Conservation (phyloP, 129 eudicot genomes). For the Flaveria ramosissima region DNA sequence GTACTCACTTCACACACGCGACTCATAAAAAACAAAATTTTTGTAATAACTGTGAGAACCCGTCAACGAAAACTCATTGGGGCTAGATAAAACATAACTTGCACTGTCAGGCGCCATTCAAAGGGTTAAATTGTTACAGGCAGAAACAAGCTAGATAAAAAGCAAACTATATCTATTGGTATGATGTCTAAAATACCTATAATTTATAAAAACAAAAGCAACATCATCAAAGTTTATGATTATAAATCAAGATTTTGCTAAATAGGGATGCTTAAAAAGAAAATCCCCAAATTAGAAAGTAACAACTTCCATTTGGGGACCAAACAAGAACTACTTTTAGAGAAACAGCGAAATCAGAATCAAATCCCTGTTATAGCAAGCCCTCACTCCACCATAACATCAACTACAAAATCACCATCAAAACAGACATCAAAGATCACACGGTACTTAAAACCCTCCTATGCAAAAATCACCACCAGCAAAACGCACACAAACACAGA, state of each 20-base stretch:
- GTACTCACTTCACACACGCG: background rate
- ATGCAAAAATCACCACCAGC: background rate
- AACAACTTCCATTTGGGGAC: conserved; percentile 6
- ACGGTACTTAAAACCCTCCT: background rate
- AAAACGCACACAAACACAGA: conserved; percentile 9
- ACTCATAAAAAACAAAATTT: background rate
- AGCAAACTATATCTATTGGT: background rate
- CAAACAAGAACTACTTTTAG: conserved; percentile 29
- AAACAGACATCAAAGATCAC: conserved; percentile 13
- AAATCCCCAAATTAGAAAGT: conserved; percentile 9
- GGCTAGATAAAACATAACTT: no score
- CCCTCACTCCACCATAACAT: conserved; percentile 8
- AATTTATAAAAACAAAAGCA: conserved; percentile 22
- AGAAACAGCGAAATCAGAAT: conserved; percentile 15
- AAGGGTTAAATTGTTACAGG: background rate
- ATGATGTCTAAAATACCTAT: background rate
- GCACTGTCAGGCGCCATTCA: no score
- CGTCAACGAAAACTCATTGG: no score
- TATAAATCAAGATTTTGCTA: conserved; percentile 1
- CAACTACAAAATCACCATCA: conserved; percentile 24
- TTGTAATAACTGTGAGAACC: no score
- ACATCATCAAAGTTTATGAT: background rate
- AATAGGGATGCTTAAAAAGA: background rate
- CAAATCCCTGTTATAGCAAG: conserved; percentile 21
- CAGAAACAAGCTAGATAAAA: background rate